Conservation (phyloP, 768 basidiomycete species). For the Termitomyces sp. region DNA sequence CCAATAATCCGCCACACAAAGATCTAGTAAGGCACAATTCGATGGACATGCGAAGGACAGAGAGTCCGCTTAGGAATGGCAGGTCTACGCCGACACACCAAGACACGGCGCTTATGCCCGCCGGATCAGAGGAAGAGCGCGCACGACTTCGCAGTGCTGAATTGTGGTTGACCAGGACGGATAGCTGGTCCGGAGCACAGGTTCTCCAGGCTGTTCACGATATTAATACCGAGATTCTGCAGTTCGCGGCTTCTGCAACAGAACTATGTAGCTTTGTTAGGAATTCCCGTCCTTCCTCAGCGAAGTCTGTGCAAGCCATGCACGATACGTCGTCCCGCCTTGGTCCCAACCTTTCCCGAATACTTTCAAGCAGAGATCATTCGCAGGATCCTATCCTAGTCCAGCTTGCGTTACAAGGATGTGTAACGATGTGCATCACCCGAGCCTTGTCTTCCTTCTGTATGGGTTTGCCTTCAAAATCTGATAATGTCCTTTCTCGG, state of each 20-base stretch:
- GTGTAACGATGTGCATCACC: constrained; percentile 59
- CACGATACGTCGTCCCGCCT: constrained; percentile 59
- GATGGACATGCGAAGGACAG: constrained; percentile 26
- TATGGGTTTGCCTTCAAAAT: constrained; percentile 67
- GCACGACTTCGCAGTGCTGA: constrained; percentile 58
- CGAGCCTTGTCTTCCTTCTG: constrained; percentile 68
- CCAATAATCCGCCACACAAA: constrained; percentile 12
- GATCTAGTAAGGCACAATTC: constrained; percentile 22
- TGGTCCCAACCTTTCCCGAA: constrained; percentile 55
- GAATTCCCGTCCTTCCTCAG: constrained; percentile 29
- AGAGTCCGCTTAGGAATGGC: constrained; percentile 15
- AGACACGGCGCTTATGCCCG: constrained; percentile 11
- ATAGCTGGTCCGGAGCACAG: constrained; percentile 73
- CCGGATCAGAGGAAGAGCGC: constrained; percentile 42
- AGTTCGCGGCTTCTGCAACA: constrained; percentile 70
- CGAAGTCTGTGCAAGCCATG: constrained; percentile 45
- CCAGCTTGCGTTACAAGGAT: constrained; percentile 72
- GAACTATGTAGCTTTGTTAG: constrained; percentile 57
- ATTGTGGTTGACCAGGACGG: constrained; percentile 67
- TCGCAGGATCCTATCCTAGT: constrained; percentile 73
- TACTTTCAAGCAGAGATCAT: constrained; percentile 62
- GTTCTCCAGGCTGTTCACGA: constrained; percentile 76
- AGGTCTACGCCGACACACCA: constrained; percentile 14
- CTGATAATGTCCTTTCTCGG: constrained; percentile 59
- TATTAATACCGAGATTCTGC: constrained; percentile 77